Conservation (phyloP, 1,284 basidiomycete genomes). For the Bjerkandera adusta region DNA sequence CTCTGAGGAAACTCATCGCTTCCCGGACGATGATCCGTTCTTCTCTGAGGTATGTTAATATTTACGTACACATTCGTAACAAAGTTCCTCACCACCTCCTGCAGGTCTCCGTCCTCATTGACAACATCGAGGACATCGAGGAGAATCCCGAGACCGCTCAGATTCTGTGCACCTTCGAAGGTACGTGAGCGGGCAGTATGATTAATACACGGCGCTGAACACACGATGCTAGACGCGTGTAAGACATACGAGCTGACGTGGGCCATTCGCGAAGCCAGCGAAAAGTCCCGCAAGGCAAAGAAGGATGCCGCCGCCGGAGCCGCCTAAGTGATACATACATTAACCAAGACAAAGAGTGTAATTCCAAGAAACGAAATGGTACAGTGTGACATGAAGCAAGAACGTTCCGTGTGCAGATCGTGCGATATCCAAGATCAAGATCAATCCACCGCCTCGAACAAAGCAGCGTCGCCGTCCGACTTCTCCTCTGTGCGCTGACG, state of each 20-base stretch:
- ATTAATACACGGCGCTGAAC: slow-evolving; percentile 1
- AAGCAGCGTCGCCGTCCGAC: no score
- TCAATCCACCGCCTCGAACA: no score
- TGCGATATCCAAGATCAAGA: no score
- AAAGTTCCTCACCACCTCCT: neutral
- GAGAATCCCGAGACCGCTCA: slow-evolving; percentile 66
- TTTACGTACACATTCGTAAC: no score
- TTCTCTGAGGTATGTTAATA: slow-evolving; percentile 69
- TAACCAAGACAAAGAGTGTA: no score
- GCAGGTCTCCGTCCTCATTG: slow-evolving; percentile 82
- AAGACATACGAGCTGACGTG: slow-evolving; percentile 87
- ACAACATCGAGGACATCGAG: slow-evolving; percentile 79
- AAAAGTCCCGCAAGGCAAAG: slow-evolving; percentile 45
- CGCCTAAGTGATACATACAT: no score
- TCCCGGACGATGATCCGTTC: slow-evolving; percentile 89
- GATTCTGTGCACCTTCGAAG: slow-evolving; percentile 76
- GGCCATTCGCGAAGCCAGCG: slow-evolving; percentile 81
- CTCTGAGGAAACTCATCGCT: slow-evolving; percentile 72
- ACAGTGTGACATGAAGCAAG: no score
- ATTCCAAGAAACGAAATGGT: no score
- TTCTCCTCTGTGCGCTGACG: slow-evolving; percentile 9
- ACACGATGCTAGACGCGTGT: slow-evolving; percentile 63
- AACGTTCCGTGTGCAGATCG: no score
- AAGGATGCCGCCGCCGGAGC: no score
- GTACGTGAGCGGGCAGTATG: slow-evolving; percentile 34